Conservation (phyloP, 2,329 filamentous ascomycete genomes). For the Monosporascus sp. region DNA sequence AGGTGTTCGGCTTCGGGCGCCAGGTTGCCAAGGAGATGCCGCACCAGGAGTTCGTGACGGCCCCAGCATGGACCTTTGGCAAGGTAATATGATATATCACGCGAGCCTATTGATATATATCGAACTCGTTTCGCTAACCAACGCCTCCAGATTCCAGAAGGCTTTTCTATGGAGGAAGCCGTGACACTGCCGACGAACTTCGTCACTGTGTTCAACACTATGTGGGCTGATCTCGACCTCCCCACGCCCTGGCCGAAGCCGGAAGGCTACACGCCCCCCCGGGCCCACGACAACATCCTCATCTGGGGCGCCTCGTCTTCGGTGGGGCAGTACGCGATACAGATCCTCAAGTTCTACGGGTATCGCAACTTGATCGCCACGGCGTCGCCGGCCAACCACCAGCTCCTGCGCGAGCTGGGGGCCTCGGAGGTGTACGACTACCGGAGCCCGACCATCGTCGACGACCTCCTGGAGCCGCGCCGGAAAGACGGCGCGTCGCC, state of each 20-base stretch:
- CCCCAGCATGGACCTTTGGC: conserved; percentile 43
- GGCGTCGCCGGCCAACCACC: conserved; percentile 41
- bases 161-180: conserved; percentile 18
- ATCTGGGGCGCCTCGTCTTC: conserved; percentile 50
- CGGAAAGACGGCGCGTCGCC: conserved; percentile 12
- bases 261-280: conserved; percentile 29
- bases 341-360: conserved; percentile 48
- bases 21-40: conserved; percentile 42
- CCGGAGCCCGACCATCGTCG: conserved; percentile 28
- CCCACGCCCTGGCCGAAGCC: conserved; percentile 54
- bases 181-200: conserved; percentile 51
- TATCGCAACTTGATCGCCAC: conserved; percentile 46
- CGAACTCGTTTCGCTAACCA: conserved; percentile 1
- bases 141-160: conserved; percentile 15
- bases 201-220: conserved; percentile 54
- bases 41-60: conserved; percentile 51
- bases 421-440: conserved; percentile 46
- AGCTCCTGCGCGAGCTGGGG: conserved; percentile 36
- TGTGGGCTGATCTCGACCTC: conserved; percentile 45
- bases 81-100: conserved; percentile 22
- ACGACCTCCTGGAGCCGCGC: conserved; percentile 22
- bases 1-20: conserved; percentile 51
- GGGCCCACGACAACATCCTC: conserved; percentile 35
- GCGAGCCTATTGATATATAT: not conserved
- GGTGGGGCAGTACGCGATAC: conserved; percentile 45